phyloP scores from a whole-genome alignment of 345 rosid genomes.

The Eutrema yunnanense region DNA sequence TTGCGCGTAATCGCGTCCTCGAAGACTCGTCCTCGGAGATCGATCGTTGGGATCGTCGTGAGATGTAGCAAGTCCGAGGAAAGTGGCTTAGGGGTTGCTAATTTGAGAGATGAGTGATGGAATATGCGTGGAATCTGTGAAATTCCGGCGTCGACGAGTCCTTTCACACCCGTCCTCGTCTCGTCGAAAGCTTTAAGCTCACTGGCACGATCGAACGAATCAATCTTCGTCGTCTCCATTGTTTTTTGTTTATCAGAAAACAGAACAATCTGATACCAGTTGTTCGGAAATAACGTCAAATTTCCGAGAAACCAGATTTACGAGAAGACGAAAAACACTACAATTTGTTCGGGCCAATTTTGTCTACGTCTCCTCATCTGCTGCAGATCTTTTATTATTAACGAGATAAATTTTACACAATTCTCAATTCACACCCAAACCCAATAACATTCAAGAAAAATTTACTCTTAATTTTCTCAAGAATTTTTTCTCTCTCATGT shows the following conservation, averaged over 20 bases:
- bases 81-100: neutral
- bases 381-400: too few species aligned
- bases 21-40: conserved; percentile 6
- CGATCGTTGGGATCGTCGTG: conserved; percentile 22
- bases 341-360: too few species aligned
- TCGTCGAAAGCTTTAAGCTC: conserved; percentile 36
- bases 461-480: too few species aligned
- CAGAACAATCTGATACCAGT: neutral
- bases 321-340: too few species aligned
- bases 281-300: too few species aligned
- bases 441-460: too few species aligned
- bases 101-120: neutral
- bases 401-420: too few species aligned
- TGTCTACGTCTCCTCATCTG: too few species aligned
- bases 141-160: conserved; percentile 29
- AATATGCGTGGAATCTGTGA: conserved; percentile 30
- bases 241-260: neutral
- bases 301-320: too few species aligned
- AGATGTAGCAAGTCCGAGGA: neutral
- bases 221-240: conserved; percentile 2
- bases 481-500: too few species aligned
- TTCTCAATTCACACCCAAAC: too few species aligned
- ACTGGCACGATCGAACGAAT: conserved; percentile 9
- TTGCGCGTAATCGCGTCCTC: neutral
- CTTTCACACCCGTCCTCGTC: conserved; percentile 33